Evolutionary conservation across 1,284 basidiomycete genomes (phyloP), one percentile per base, ranked within the genome.

Genomic region (Mycena sp.): DNA sequence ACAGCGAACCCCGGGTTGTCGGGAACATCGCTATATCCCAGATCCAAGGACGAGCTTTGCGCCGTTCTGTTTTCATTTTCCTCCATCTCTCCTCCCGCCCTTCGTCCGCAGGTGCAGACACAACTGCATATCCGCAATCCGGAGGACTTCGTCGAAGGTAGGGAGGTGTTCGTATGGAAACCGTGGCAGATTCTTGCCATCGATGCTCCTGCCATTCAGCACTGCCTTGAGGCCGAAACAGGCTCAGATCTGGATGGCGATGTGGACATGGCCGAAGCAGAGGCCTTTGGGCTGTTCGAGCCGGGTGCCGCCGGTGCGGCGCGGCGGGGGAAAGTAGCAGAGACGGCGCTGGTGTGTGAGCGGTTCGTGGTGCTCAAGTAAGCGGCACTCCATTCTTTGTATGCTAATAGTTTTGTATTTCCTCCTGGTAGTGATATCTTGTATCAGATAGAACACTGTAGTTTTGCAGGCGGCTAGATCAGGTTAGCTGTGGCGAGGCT

Each of bases 51-150:
- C 28, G 51, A 45, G 14, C 26, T 73, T 0, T 71, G 70, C 53
- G 68, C 67, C 23, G 58, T 74, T 5, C 58, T 74, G 2, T 72
- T 77, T 46, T 71, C 73, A 6, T 69, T 73, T 50, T 48, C 69
- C 12, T 64, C 57, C 35, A 25, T 64, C 26, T 38, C 60, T 10
- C 63, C 60, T 49, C 50, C 58, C 35, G 55, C 51, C 45, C 9
- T 35, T 14, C 61, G 45, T 40, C 58, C 21, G 29, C 60, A 40
- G 44, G 38, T 53, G 3, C 38, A 41, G 23, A 26, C 50, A 43
- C 54, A 48, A 28, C 51, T 50, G 50, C 30, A 29, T 16, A 41
- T 51, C 38, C 65, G 67, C 25, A 67, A 69, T 37, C 58, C 62
- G 4, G 58, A 64, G 29, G 55, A 59, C 14, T 71, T 76, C 37